Percentiles rank a stretch among this genome's conserved stretches.
Evolutionary conservation across 75 land plant genomes (phyloP).

Genomic region (Ceratopteris richardii): DNA sequence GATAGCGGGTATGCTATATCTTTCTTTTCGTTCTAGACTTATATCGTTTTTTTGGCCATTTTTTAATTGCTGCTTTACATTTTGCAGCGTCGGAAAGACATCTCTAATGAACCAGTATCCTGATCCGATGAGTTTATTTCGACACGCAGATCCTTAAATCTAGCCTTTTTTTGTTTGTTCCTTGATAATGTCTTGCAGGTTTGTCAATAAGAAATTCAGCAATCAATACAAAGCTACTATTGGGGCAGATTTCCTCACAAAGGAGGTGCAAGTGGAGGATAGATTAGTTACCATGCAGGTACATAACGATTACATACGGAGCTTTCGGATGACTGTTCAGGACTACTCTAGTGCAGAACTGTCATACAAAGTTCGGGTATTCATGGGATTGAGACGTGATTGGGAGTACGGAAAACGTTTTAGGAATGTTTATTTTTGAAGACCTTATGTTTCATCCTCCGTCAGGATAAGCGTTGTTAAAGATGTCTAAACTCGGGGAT

Average conservation of each 20-base stretch:
- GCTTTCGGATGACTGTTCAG: background rate
- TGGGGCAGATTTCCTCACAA: conserved; percentile 64
- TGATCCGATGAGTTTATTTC: background rate
- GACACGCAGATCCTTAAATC: too few relatives aligned
- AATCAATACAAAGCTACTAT: conserved; percentile 78
- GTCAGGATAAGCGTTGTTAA: too few relatives aligned
- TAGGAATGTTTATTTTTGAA: too few relatives aligned
- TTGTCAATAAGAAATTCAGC: conserved; percentile 66
- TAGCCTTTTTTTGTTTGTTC: background rate
- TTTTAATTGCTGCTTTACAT: conserved; percentile 1
- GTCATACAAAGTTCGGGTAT: too few relatives aligned
- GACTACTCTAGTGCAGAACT: background rate
- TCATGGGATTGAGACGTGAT: too few relatives aligned
- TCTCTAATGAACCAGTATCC: conserved; percentile 86
- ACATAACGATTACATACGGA: background rate
- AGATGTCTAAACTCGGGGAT: too few relatives aligned
- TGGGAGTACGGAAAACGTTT: too few relatives aligned
- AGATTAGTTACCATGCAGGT: conserved; percentile 75
- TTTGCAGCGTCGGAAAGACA: conserved; percentile 75
- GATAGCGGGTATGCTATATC: conserved; percentile 53
- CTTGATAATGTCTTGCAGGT: conserved; percentile 20
- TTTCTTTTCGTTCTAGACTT: background rate
- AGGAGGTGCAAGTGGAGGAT: conserved; percentile 60
- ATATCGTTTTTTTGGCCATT: background rate
- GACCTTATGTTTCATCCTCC: too few relatives aligned